Evolutionary conservation across 139 green algal species (phyloP).

Genomic region (Picochlorum sp.): DNA sequence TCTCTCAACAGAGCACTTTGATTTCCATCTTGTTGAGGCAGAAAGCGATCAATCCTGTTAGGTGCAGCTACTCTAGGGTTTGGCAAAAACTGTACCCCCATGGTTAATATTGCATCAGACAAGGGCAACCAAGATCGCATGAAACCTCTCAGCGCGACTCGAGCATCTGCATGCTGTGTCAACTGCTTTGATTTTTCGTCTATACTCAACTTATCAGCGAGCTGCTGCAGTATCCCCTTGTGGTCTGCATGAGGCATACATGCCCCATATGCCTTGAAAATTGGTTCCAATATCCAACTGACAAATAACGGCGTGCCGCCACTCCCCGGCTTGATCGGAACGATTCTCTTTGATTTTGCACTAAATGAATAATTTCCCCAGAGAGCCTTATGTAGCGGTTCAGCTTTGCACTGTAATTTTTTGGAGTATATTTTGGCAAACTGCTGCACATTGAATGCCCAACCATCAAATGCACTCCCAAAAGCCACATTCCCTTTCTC

Average conservation of each 20-base stretch:
- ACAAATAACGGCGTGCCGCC: constrained; percentile 85
- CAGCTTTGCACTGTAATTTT: constrained; percentile 70
- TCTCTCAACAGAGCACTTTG: background rate
- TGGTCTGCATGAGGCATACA: constrained; percentile 41
- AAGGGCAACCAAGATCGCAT: constrained; percentile 84
- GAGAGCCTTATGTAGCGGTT: constrained; percentile 42
- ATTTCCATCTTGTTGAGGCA: constrained; percentile 16
- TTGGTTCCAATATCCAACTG: constrained; percentile 52
- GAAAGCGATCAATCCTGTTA: constrained; percentile 43
- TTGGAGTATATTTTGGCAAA: constrained; percentile 87
- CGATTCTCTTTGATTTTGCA: constrained; percentile 83
- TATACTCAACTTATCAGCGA: constrained; percentile 43
- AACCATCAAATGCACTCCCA: constrained; percentile 85
- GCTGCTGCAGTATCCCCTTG: constrained; percentile 30
- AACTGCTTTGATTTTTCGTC: constrained; percentile 16
- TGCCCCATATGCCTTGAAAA: constrained; percentile 60
- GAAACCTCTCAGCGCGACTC: constrained; percentile 51
- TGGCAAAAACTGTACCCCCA: constrained; percentile 77
- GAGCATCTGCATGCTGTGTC: constrained; percentile 46
- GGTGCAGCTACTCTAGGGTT: constrained; percentile 51
- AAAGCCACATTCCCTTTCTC: constrained; percentile 91
- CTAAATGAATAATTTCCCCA: constrained; percentile 86
- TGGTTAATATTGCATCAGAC: constrained; percentile 73
- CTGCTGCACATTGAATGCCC: constrained; percentile 76
- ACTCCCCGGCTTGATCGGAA: constrained; percentile 43